These are phyloP conservation scores for Oryza brachyantha DNA, from an alignment of 176 grass and related monocot genomes.

Conservation along the genomic window DNA sequence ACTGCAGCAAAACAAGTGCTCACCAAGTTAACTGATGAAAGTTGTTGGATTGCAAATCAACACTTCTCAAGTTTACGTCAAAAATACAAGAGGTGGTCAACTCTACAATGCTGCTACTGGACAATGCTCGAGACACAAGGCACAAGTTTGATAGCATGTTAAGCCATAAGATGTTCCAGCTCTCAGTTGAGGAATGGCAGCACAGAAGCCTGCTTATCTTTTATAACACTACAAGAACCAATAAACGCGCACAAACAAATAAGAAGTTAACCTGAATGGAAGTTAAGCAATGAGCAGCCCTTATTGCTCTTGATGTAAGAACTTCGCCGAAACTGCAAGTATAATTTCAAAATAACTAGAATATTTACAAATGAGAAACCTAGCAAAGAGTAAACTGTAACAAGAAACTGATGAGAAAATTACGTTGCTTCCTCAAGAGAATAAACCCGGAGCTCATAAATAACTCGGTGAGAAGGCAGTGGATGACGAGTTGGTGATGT, in stretches of 20 bases:
- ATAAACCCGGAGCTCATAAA: constrained; percentile 98
- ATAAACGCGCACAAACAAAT: constrained; percentile 10
- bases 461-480: constrained; percentile 83
- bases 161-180: background rate
- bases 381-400: constrained; percentile 2
- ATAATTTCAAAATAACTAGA: constrained; percentile 23
- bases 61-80: background rate
- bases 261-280: constrained; percentile 85
- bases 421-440: constrained; percentile 92
- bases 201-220: background rate
- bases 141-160: background rate
- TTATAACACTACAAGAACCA: background rate
- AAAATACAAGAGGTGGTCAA: background rate
- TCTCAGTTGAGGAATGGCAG: background rate
- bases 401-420: constrained; percentile 27
- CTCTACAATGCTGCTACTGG: background rate
- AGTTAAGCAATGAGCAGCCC: constrained; percentile 98
- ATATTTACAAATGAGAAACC: constrained; percentile 12
- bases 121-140: background rate
- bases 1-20: constrained; percentile 53
- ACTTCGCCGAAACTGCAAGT: constrained; percentile 70
- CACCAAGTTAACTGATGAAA: constrained; percentile 28
- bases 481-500: constrained; percentile 94
- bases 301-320: constrained; percentile 84
- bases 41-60: background rate